Evolutionary conservation across 257 asterid genomes (phyloP), one percentile per base, ranked within the genome.

Genomic region (Solanum clarkiae): DNA sequence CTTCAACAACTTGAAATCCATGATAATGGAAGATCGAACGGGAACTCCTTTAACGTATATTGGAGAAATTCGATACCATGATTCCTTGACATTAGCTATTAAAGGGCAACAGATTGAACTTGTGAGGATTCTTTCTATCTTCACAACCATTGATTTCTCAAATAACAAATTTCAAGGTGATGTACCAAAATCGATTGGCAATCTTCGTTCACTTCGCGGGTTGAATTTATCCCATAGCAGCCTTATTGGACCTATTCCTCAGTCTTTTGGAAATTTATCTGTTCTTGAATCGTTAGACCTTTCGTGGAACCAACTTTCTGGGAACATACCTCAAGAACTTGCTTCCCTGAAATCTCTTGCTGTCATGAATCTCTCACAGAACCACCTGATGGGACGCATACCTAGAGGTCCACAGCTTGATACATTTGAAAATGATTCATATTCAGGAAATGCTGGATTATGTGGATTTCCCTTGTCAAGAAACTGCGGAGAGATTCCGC

Each of bases 391-490:
- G 7, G 87, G 87, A 36, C 49, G 2, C 49, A 80, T 85, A 79
- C 87, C 87, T 6, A 45, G 26, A 55, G 84, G 84, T 32, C 51
- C 36, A 16, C 87, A 85, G 20, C 22, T 85, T 44, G 49, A 85
- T 55, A 85, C 87, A 32, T 79, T 80, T 69, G 80, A 18, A 26
- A 65, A 65, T 32, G 47, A 79, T 22, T 65, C 87, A 13, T 85
- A 85, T 75, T 42, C 29, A 14, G 84, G 84, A 79, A 85, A 79
- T 71, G 15, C 45, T 22, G 47, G 17, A 15, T 53, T 85, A 22
- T 85, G 87, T 53, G 87, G 87, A 17, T 79, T 80, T 20, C 87
- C 87, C 15, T 85, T 85, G 71, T 60, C 84, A 14, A 80, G 32
- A 74, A 66, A 51, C 29, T 85, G 87, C 36, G 44, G 74, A 80